These are phyloP conservation scores for Xylariaceae sp. DNA, from an alignment of 2,329 filamentous ascomycete genomes.

Conservation along the genomic window DNA sequence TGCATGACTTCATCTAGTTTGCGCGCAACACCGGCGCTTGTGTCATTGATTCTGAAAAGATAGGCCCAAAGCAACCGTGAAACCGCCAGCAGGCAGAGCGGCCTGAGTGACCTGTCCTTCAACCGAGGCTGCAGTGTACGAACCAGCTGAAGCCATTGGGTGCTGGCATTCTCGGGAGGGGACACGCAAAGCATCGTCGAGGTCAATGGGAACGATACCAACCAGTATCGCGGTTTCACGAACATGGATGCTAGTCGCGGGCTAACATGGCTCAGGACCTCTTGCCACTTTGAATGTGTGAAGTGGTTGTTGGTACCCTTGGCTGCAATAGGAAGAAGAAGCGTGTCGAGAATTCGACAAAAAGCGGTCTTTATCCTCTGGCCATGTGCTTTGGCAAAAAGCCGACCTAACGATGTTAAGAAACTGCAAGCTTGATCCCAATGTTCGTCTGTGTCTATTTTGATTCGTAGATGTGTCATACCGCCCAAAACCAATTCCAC, in stretches of 20 bases:
- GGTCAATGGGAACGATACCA: constrained; percentile 84
- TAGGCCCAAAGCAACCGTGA: constrained; percentile 95
- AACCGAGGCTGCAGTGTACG: constrained; percentile 79
- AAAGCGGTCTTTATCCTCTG: constrained; percentile 92
- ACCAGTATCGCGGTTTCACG: constrained; percentile 91
- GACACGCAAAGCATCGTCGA: constrained; percentile 89
- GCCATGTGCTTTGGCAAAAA: constrained; percentile 87
- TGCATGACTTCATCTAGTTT: constrained; percentile 91
- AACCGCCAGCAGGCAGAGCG: constrained; percentile 84
- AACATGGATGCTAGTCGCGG: constrained; percentile 84
- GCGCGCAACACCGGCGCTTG: constrained; percentile 68
- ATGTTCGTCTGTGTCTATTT: constrained; percentile 72
- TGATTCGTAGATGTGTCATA: constrained; percentile 88
- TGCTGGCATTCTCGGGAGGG: constrained; percentile 79
- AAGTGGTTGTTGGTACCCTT: constrained; percentile 78
- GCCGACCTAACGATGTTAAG: constrained; percentile 77
- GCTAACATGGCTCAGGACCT: constrained; percentile 80
- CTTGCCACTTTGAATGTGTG: constrained; percentile 82
- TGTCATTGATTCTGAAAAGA: constrained; percentile 82
- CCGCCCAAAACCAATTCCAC: constrained; percentile 87
- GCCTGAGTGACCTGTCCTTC: constrained; percentile 81
- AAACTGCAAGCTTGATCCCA: constrained; percentile 93
- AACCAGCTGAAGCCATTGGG: constrained; percentile 86
- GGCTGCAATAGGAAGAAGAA: constrained; percentile 86
- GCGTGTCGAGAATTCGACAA: constrained; percentile 86